Evolutionary conservation across 352 stramenopile genomes (phyloP), one percentile per base, ranked within the genome.

Genomic region (Globisporangium alternatum): DNA sequence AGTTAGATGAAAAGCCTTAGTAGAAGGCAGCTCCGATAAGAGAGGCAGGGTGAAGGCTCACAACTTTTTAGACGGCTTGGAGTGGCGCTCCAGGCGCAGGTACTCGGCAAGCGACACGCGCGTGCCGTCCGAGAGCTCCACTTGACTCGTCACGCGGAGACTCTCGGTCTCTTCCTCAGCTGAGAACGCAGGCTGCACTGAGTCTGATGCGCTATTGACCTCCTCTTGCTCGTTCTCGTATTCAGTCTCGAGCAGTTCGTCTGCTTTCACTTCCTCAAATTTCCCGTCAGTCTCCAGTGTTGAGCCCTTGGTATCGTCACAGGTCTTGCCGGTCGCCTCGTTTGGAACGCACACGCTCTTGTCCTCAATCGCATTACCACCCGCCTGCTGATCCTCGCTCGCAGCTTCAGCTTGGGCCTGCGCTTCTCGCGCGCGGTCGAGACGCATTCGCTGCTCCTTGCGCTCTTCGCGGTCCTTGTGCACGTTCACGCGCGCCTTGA

Each of bases 391-490:
- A 45, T 62, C 17, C 17, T 10, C 21, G n/a, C 44, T 15, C 31
- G 4, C 19, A 5, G 31, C 31, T 17, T 22, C 51, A 56, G 10
- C 52, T n/a, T 58, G 30, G 3, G 62, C 58, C 25, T 89, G 80
- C 22, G 75, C 72, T 9, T 76, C 56, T 6, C 84, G 77, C n/a
- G 83, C 80, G 2, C 73, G 56, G 30, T 84, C 68, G 3, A 91
- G 62, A 4, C 80, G 74, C 62, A 87, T 70, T 48, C 80, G 78
- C 41, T 71, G 73, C 62, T 93, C 84, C 17, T 68, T 75, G 56
- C 83, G 70, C 62, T 93, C 84, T 56, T 91, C 84, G 1, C 75
- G 81, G 1, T 82, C 73, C 56, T 88, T 90, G 65, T 90, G 75
- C 37, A 87, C 59, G 8, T 73, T 67, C 41, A 95, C 83, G 55